Evolutionary conservation across 2,329 filamentous ascomycete genomes (phyloP).

Genomic region (Phaeomoniella chlamydospora): DNA sequence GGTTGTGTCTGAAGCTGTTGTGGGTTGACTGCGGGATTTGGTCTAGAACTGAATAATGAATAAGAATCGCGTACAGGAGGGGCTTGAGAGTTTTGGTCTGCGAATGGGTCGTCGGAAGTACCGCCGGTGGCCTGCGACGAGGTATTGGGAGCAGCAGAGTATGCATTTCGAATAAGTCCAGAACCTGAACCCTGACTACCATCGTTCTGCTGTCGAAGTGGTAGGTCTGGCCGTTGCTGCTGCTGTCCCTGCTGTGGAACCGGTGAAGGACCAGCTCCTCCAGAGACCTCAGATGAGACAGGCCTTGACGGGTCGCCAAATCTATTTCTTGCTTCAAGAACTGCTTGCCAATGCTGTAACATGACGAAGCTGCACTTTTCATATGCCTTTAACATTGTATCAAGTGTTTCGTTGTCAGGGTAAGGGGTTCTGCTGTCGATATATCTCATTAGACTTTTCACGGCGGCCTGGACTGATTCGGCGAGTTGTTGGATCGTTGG

Average conservation of each 20-base stretch:
- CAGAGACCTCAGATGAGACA: neutral
- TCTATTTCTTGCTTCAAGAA: neutral
- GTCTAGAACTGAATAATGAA: too few species aligned
- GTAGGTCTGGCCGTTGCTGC: neutral
- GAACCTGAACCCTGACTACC: too few species aligned
- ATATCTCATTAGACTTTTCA: neutral
- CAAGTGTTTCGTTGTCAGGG: neutral
- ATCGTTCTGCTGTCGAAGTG: neutral
- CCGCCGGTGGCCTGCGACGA: neutral
- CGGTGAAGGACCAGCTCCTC: neutral
- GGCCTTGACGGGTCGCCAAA: neutral
- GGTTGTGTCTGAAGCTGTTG: neutral
- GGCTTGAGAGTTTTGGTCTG: neutral
- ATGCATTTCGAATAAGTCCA: too few species aligned
- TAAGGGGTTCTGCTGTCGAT: neutral
- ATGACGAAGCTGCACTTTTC: neutral
- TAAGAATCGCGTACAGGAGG: neutral
- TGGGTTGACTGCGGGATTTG: neutral
- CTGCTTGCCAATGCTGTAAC: neutral
- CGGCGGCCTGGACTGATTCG: neutral
- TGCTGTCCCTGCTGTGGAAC: neutral
- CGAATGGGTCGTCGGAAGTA: neutral
- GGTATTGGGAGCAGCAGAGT: neutral
- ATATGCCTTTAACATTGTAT: neutral
- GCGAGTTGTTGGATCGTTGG: neutral